phyloP scores from a whole-genome alignment of 106 monocot genomes.

The Phalaenopsis aphrodite region DNA sequence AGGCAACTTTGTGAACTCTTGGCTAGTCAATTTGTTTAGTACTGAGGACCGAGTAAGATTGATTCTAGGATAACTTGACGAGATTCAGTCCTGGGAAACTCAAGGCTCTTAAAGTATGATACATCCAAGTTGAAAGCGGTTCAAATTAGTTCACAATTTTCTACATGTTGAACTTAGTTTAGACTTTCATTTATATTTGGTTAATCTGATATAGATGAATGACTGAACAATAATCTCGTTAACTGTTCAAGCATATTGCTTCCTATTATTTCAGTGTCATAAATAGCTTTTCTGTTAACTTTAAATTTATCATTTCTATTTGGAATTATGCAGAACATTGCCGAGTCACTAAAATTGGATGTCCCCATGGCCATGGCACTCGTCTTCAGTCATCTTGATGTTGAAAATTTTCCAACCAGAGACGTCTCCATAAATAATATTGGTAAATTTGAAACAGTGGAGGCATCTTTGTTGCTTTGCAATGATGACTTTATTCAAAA shows the following conservation, averaged over 20 bases:
- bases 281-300: not conserved
- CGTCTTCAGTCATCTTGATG: conserved; percentile 67
- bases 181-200: too few species aligned
- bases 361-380: conserved; percentile 90
- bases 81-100: too few species aligned
- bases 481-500: conserved; percentile 78
- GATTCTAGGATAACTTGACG: too few species aligned
- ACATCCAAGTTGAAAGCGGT: too few species aligned
- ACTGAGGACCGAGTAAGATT: too few species aligned
- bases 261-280: not conserved
- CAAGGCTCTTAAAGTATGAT: too few species aligned
- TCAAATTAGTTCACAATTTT: too few species aligned
- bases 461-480: conserved; percentile 80
- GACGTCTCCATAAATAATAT: conserved; percentile 62
- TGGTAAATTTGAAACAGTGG: conserved; percentile 73
- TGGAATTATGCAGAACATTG: conserved; percentile 51
- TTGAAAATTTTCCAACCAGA: conserved; percentile 70
- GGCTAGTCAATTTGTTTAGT: too few species aligned
- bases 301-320: not conserved
- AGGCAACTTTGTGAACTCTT: too few species aligned
- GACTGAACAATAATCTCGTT: not conserved
- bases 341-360: conserved; percentile 79
- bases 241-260: not conserved
- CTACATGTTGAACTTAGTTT: too few species aligned
- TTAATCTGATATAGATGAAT: too few species aligned